Evolutionary conservation across 495 filamentous ascomycete genomes (phyloP).

Genomic region (Hypoxylon fragiforme): DNA sequence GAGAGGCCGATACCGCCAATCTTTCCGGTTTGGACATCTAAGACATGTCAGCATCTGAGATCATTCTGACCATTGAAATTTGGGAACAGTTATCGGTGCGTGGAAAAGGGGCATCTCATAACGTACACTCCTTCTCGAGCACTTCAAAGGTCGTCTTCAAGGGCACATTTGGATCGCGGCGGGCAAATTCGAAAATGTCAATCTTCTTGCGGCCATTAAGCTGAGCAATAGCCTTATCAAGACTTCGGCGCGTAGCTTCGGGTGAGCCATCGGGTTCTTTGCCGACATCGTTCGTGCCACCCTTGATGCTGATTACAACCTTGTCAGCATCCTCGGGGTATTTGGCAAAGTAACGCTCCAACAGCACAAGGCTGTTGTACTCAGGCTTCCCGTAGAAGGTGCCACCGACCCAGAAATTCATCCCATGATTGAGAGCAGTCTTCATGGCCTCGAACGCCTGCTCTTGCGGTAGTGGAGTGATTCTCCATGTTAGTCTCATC

Average conservation of each 20-base stretch:
- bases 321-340: constrained; percentile 70
- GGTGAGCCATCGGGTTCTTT: constrained; percentile 60
- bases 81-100: neutral
- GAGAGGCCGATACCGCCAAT: constrained; percentile 77
- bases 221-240: constrained; percentile 66
- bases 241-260: constrained; percentile 62
- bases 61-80: neutral
- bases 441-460: constrained; percentile 70
- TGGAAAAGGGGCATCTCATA: neutral
- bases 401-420: constrained; percentile 79
- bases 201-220: constrained; percentile 76
- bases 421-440: constrained; percentile 64
- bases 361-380: constrained; percentile 66
- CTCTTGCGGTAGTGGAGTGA: constrained; percentile 57
- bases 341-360: constrained; percentile 66
- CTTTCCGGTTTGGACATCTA: constrained; percentile 71
- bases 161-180: constrained; percentile 65
- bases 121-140: constrained; percentile 56
- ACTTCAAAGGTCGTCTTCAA: constrained; percentile 53
- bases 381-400: constrained; percentile 77
- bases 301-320: constrained; percentile 68
- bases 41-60: constrained; percentile 16
- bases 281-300: constrained; percentile 47
- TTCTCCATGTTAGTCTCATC: constrained; percentile 78
- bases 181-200: constrained; percentile 79